These are phyloP conservation scores for Coemansia sp. DNA, from an alignment of 192 early-diverging fungal genomes.

Conservation along the genomic window DNA sequence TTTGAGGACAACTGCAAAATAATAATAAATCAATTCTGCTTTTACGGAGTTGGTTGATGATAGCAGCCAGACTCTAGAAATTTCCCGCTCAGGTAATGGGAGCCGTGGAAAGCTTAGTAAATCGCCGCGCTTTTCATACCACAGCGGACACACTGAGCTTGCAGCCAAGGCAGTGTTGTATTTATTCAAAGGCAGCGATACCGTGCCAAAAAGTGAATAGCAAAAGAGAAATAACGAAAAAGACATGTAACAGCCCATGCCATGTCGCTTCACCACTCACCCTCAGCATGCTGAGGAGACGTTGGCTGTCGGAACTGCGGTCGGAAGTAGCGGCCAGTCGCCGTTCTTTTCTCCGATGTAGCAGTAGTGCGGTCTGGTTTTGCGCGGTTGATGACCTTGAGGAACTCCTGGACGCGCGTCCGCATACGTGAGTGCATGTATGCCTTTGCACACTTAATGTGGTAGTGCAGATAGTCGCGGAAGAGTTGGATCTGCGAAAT, in stretches of 20 bases:
- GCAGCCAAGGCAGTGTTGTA: no score
- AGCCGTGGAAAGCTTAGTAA: background rate
- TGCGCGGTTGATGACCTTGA: slow-evolving; percentile 98
- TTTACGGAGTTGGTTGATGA: no score
- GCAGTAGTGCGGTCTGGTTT: slow-evolving; percentile 79
- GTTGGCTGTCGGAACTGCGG: slow-evolving; percentile 53
- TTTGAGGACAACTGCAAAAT: no score
- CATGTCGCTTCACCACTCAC: slow-evolving; percentile 28
- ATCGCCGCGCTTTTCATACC: slow-evolving; percentile 2
- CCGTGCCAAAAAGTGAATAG: background rate
- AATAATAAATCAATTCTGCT: no score
- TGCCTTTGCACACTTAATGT: slow-evolving; percentile 98
- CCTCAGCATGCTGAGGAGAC: slow-evolving; percentile 34
- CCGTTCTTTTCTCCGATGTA: slow-evolving; percentile 73
- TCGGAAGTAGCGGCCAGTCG: slow-evolving; percentile 55
- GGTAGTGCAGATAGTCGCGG: slow-evolving; percentile 98
- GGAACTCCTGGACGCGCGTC: slow-evolving; percentile 88
- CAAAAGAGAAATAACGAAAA: background rate
- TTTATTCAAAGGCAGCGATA: background rate
- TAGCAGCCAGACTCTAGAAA: background rate
- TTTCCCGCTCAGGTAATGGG: slow-evolving; percentile 11
- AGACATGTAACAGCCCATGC: background rate
- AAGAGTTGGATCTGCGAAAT: slow-evolving; percentile 97
- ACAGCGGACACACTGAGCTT: background rate
- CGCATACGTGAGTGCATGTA: slow-evolving; percentile 99